Evolutionary conservation across 1,139 yeast species (phyloP).

Genomic region (Geotrichum fermentans): DNA sequence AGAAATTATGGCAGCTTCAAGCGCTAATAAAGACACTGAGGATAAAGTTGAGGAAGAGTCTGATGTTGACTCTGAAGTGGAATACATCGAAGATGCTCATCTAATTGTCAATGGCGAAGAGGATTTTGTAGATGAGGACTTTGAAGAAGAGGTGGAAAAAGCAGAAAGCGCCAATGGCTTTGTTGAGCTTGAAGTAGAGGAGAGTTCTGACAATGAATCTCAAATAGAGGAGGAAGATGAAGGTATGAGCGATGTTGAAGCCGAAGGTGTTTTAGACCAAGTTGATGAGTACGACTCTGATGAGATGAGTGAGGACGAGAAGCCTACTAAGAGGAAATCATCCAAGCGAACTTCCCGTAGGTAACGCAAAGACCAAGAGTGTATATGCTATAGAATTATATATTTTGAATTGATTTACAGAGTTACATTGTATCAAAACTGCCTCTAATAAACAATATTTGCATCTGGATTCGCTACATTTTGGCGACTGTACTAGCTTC

Average conservation of each 20-base stretch:
- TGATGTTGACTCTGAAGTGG: constrained; percentile 39
- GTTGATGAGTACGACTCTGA: constrained; percentile 1
- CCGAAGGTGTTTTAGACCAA: constrained; percentile 5
- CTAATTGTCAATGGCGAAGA: constrained; percentile 44
- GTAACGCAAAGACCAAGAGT: too few relatives aligned
- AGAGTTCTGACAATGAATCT: constrained; percentile 28
- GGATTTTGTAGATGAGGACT: constrained; percentile 37
- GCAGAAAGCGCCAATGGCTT: constrained; percentile 30
- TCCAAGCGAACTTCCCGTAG: neutral
- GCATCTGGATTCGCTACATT: too few relatives aligned
- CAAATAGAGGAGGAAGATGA: constrained; percentile 30
- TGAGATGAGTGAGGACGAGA: neutral
- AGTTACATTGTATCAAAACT: too few relatives aligned
- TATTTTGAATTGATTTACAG: too few relatives aligned
- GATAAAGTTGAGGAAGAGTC: constrained; percentile 42
- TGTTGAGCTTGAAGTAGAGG: constrained; percentile 26
- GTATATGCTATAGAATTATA: too few relatives aligned
- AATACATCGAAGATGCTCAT: constrained; percentile 49
- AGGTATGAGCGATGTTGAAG: constrained; percentile 19
- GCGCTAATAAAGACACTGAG: constrained; percentile 35
- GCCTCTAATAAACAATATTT: too few relatives aligned
- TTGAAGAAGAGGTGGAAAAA: constrained; percentile 29
- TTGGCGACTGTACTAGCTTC: too few relatives aligned
- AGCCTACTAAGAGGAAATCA: constrained; percentile 1
- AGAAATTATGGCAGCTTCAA: constrained; percentile 43